Evolutionary conservation across 176 grass and related monocot species (phyloP), one percentile per base, ranked within the genome.

Genomic region (Phoenix dactylifera): DNA sequence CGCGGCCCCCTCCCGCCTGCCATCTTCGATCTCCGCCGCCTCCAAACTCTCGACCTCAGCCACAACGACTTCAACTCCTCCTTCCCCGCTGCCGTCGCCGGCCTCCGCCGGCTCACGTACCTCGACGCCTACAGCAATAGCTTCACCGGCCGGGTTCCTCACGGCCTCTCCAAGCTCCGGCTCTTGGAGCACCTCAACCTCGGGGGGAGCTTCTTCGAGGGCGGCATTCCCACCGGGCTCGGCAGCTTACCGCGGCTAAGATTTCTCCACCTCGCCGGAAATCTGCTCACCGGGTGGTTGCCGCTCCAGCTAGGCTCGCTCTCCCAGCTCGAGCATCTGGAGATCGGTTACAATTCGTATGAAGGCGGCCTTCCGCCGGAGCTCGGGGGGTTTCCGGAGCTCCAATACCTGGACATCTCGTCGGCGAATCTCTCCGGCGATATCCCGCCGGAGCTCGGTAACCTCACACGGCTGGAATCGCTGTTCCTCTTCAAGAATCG

Each of bases 401-500:
- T 97, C 53, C 69, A n/a, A 24, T 97, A 91, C 69, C 77, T 97
- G 5, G 84, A 91, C 48, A 48, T 88, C 55, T 78, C 92, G 54
- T 78, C 52, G 16, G 78, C 84, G 15, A 88, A 77, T 58, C 3
- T 88, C 2, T 80, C 87, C n/a, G 87, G 78, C 4, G 17, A 19
- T 5, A 49, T 97, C 14, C 79, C 78, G 0, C 62, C 64, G 50
- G 66, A 83, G 48, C 66, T 97, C 25, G 84, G 81, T 12, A 49
- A 55, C 6, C 87, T 91, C 48, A 26, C 51, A 9, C 20, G 0
- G 29, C 84, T 91, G 2, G 63, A 88, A 22, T 49, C 56, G 7
- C 15, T 91, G 50, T 91, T 91, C 72, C 81, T 97, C 0, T 97
- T 97, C 81, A 97, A 97, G 64, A 97, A 97, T 65, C 64, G 32